Evolutionary conservation across 1,139 yeast genomes (phyloP).

Genomic region (Lodderomyces orthopsilosis): DNA sequence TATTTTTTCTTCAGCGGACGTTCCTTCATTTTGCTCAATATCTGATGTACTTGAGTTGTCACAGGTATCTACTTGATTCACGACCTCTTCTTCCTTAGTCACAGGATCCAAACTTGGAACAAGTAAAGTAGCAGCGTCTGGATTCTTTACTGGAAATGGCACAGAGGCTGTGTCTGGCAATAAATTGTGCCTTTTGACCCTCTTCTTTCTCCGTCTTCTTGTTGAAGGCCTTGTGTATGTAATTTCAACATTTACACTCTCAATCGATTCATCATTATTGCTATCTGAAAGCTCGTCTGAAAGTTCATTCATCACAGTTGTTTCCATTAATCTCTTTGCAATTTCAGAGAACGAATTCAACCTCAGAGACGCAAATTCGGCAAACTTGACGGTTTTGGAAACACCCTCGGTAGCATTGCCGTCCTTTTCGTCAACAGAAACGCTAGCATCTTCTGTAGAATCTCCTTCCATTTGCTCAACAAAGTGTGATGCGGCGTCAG

Average conservation of each 20-base stretch:
- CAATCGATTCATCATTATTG: not conserved
- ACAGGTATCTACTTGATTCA: no score
- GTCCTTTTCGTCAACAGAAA: not conserved
- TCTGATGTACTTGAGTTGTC: no score
- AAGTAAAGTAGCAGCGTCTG: not conserved
- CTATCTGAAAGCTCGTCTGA: not conserved
- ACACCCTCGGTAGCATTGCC: not conserved
- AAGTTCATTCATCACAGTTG: not conserved
- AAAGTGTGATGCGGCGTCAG: not conserved
- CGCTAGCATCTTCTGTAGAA: not conserved
- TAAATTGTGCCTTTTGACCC: not conserved
- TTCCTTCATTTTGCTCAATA: no score
- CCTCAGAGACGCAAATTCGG: not conserved
- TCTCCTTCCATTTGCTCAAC: constrained; percentile 1
- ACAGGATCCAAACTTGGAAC: no score
- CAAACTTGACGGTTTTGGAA: not conserved
- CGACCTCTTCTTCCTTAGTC: no score
- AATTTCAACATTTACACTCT: not conserved
- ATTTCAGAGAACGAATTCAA: not conserved
- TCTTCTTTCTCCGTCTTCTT: constrained; percentile 3
- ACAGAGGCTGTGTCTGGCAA: not conserved
- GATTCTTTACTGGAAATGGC: not conserved
- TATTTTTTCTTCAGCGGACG: no score
- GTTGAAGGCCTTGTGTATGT: constrained; percentile 1
- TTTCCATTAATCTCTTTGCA: not conserved